Evolutionary conservation across 1,139 yeast species (phyloP).

Genomic region (Taphrina sp.): DNA sequence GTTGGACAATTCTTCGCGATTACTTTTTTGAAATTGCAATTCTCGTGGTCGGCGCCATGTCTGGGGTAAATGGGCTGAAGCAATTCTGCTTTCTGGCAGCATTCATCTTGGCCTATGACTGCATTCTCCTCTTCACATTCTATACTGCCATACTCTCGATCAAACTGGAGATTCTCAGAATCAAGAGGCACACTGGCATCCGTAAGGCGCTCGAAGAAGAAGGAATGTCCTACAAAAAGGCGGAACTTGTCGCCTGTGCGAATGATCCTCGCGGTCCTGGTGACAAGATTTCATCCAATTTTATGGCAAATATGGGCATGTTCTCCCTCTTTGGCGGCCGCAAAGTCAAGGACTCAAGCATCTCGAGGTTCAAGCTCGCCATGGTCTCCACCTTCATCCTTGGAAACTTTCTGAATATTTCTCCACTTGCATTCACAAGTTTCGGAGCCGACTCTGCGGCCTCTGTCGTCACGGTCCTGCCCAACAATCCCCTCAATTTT

Average conservation of each 20-base stretch:
- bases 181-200: slow-evolving; percentile 78
- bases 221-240: slow-evolving; percentile 74
- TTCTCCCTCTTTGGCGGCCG: slow-evolving; percentile 36
- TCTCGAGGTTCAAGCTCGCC: slow-evolving; percentile 46
- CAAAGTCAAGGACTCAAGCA: slow-evolving; percentile 40
- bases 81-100: slow-evolving; percentile 81
- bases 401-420: slow-evolving; percentile 67
- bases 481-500: slow-evolving; percentile 19
- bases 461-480: slow-evolving; percentile 3
- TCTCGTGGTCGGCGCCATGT: slow-evolving; percentile 67
- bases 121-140: slow-evolving; percentile 74
- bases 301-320: slow-evolving; percentile 31
- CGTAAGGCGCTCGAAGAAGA: slow-evolving; percentile 89
- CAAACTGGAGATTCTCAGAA: slow-evolving; percentile 85
- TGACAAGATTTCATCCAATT: slow-evolving; percentile 21
- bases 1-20: slow-evolving; percentile 73
- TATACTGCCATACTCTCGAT: slow-evolving; percentile 81
- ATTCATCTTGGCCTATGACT: slow-evolving; percentile 69
- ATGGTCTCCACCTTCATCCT: slow-evolving; percentile 68
- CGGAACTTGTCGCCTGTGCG: slow-evolving; percentile 55
- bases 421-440: slow-evolving; percentile 36
- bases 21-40: slow-evolving; percentile 74
- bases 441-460: slow-evolving; percentile 43
- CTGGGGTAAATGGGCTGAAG: slow-evolving; percentile 61
- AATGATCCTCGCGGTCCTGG: slow-evolving; percentile 33